Evolutionary conservation across 192 early-diverging fungal genomes (phyloP).

Genomic region (Podochytrium sp.): DNA sequence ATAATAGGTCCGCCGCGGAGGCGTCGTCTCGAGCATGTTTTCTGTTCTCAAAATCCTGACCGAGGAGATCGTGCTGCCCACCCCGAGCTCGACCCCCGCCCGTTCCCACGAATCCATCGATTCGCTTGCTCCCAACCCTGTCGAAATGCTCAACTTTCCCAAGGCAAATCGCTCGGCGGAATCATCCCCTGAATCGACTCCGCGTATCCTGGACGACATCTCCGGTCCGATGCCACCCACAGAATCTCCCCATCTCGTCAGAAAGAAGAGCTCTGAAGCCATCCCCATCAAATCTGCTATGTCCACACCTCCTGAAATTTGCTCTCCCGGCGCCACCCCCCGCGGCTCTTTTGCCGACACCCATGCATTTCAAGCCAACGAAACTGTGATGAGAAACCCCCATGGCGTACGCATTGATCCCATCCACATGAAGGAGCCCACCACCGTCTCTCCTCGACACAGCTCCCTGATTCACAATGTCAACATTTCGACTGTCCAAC

Average conservation of each 20-base stretch:
- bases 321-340: not conserved
- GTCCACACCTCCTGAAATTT: not conserved
- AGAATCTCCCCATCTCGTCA: too few relatives aligned
- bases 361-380: too few relatives aligned
- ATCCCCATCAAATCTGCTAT: not conserved
- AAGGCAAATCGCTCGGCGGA: not conserved
- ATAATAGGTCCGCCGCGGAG: slow-evolving; percentile 85
- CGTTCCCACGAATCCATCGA: not conserved
- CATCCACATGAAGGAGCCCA: not conserved
- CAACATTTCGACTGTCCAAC: too few relatives aligned
- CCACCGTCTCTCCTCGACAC: not conserved
- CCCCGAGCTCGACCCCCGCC: not conserved
- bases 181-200: not conserved
- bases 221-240: too few relatives aligned
- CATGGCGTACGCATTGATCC: not conserved
- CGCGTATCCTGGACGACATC: too few relatives aligned
- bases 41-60: slow-evolving; percentile 90
- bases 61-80: slow-evolving; percentile 53
- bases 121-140: not conserved
- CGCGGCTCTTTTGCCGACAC: not conserved
- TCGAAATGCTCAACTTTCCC: not conserved
- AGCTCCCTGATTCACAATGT: not conserved
- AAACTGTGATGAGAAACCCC: too few relatives aligned
- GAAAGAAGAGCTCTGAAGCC: too few relatives aligned
- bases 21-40: slow-evolving; percentile 91